These are phyloP conservation scores for Phytophthora cajani DNA, from an alignment of 352 stramenopile species.

Conservation along the genomic window DNA sequence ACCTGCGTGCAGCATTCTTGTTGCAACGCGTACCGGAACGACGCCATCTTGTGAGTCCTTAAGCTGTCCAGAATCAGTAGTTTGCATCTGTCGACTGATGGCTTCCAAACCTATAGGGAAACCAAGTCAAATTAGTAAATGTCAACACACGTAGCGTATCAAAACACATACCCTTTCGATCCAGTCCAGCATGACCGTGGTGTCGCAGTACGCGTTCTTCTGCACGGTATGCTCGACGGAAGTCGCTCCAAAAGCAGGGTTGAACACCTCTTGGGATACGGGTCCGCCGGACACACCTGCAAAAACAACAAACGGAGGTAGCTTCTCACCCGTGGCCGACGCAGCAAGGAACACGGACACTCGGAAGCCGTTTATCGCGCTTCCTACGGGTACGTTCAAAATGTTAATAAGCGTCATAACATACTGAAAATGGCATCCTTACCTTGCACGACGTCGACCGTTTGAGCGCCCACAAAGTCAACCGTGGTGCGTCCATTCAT, in stretches of 20 bases:
- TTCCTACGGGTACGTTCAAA: neutral
- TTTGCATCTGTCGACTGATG: too few relatives aligned
- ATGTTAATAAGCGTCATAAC: neutral
- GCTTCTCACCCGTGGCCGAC: conserved; percentile 1
- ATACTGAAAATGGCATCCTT: conserved; percentile 7
- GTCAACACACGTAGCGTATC: too few relatives aligned
- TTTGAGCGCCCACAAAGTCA: neutral
- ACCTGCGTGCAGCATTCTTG: too few relatives aligned
- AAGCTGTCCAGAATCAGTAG: too few relatives aligned
- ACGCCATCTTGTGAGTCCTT: too few relatives aligned
- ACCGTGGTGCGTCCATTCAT: conserved; percentile 2
- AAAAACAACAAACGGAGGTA: neutral
- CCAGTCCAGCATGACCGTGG: neutral
- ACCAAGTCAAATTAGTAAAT: too few relatives aligned
- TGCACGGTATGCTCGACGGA: neutral
- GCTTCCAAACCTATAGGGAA: too few relatives aligned
- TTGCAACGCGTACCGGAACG: too few relatives aligned
- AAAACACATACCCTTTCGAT: neutral
- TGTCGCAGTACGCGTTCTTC: neutral
- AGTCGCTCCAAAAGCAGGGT: neutral
- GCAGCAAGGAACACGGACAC: conserved; percentile 7
- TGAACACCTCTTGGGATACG: conserved; percentile 11
- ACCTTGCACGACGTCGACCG: conserved; percentile 6
- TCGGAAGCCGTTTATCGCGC: conserved; percentile 1
- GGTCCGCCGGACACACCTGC: conserved; percentile 1